Evolutionary conservation across 2,329 filamentous ascomycete genomes (phyloP).

Genomic region (Ophiocordyceps camponoti-rufipedis): DNA sequence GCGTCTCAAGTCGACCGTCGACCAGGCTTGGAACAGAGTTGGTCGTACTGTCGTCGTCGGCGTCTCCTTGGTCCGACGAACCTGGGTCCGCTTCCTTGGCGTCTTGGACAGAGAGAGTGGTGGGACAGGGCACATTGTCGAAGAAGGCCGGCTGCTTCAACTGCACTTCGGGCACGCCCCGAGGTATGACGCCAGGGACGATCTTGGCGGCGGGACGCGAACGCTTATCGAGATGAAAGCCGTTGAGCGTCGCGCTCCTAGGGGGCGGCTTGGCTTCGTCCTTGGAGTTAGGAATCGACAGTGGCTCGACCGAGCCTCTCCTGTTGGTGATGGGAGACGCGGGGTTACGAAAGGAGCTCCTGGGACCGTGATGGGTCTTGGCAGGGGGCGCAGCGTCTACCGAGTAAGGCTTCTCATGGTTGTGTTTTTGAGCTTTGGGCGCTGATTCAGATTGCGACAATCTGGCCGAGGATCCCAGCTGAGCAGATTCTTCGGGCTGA

Average conservation of each 20-base stretch:
- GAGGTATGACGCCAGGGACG: constrained; percentile 7
- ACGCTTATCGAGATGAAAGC: constrained; percentile 16
- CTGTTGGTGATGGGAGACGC: constrained; percentile 11
- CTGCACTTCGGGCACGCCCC: constrained; percentile 16
- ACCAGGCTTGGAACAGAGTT: not conserved
- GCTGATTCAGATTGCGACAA: not conserved
- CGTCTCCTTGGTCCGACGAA: constrained; percentile 5
- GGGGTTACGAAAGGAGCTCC: constrained; percentile 6
- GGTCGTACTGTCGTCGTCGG: constrained; percentile 1
- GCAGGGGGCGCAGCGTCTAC: constrained; percentile 2
- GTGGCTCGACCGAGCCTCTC: constrained; percentile 13
- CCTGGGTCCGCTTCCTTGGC: constrained; percentile 5
- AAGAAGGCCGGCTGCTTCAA: constrained; percentile 17
- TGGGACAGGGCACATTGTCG: constrained; percentile 13
- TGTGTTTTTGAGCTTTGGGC: not conserved
- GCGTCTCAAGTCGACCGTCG: constrained; percentile 1
- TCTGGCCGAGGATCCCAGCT: not conserved
- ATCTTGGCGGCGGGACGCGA: constrained; percentile 11
- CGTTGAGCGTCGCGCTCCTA: constrained; percentile 12
- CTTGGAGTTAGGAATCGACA: constrained; percentile 6
- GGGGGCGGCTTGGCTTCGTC: constrained; percentile 14
- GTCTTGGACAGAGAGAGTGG: constrained; percentile 8
- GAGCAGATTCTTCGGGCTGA: not conserved
- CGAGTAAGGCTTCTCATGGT: not conserved
- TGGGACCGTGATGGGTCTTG: constrained; percentile 5